phyloP scores from a whole-genome alignment of 371 early-diverging fungal genomes.

The Mortierella sp. region DNA sequence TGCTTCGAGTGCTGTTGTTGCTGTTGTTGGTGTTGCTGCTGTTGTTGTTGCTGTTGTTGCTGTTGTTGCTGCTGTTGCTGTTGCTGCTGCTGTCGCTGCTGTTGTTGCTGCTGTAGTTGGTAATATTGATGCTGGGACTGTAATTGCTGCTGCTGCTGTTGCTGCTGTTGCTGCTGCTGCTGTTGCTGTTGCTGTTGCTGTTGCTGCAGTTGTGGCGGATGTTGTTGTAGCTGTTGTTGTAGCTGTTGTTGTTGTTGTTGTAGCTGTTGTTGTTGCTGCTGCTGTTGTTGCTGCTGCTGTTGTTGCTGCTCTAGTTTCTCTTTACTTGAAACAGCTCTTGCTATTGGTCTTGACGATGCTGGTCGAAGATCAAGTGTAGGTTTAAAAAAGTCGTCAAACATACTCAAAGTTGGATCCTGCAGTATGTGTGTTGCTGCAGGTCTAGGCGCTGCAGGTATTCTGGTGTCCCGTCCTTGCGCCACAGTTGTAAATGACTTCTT shows the following conservation, averaged over 20 bases:
- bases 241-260: slow-evolving; percentile 8
- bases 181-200: slow-evolving; percentile 10
- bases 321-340: not conserved
- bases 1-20: slow-evolving; percentile 11
- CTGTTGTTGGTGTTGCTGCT: slow-evolving; percentile 4
- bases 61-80: slow-evolving; percentile 5
- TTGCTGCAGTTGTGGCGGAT: slow-evolving; percentile 4
- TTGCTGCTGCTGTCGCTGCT: slow-evolving; percentile 1
- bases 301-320: not conserved
- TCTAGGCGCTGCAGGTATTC: not conserved
- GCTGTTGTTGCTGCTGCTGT: slow-evolving; percentile 1
- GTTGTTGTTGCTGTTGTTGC: slow-evolving; percentile 6
- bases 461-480: not conserved
- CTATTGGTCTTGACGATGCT: not conserved
- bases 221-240: slow-evolving; percentile 13
- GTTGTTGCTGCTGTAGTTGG: slow-evolving; percentile 5
- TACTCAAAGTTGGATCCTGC: slow-evolving; percentile 9
- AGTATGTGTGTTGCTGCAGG: not conserved
- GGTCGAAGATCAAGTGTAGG: slow-evolving; percentile 16
- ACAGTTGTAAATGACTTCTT: not conserved
- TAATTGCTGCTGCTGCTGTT: not conserved
- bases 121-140: slow-evolving; percentile 6
- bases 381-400: slow-evolving; percentile 28
- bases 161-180: slow-evolving; percentile 15
- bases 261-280: slow-evolving; percentile 10